Base-by-base conservation (phyloP, 2,329 filamentous ascomycete genomes). In the Sphaerostilbella broomeana region DNA sequence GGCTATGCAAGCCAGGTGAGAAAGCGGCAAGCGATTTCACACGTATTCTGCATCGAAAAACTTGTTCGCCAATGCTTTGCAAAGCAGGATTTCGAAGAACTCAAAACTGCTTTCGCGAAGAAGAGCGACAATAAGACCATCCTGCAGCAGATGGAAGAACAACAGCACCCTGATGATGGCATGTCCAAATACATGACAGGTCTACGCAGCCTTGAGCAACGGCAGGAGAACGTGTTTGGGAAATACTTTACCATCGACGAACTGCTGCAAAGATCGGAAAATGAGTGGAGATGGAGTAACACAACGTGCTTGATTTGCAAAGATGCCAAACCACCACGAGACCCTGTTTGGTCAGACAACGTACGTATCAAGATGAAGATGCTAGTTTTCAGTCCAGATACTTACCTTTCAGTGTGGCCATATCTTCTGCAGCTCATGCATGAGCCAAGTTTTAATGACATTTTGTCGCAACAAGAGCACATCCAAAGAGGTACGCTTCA, bases 391-490 rank as follows among this genome's bases (percentile, higher is more conserved):
- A 16, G 2, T 21, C 15, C n/a, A n/a, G 29, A 17, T 2, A 16
- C 47, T 58, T 24, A 54, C 10, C 1, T 18, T 12, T 9, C 4
- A 62, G 62, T 65, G 63, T 19, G 40, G 45, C 0, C 62, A 67
- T 32, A 16, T 55, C 1, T 62, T 56, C 24, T 65, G 63, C 38
- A 1, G 2, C 0, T 3, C 4, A 0, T 65, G 61, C 24, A 27
- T 58, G 2, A 1, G 13, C 1, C 18, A 16, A 19, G 6, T 1
- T 37, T 6, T 32, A 6, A 27, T 17, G 34, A 13, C 18, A 6
- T 15, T 12, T 24, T 17, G 13, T 11, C 16, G 17, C 16, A 17
- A 10, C 3, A 17, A 8, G 16, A 25, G 3, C n/a, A n/a, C n/a
- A n/a, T n/a, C n/a, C 19, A 25, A 24, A 35, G 16, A 17, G 17